Evolutionary conservation across 2,329 filamentous ascomycete species (phyloP).

Genomic region (Ophiostoma tasmaniense): DNA sequence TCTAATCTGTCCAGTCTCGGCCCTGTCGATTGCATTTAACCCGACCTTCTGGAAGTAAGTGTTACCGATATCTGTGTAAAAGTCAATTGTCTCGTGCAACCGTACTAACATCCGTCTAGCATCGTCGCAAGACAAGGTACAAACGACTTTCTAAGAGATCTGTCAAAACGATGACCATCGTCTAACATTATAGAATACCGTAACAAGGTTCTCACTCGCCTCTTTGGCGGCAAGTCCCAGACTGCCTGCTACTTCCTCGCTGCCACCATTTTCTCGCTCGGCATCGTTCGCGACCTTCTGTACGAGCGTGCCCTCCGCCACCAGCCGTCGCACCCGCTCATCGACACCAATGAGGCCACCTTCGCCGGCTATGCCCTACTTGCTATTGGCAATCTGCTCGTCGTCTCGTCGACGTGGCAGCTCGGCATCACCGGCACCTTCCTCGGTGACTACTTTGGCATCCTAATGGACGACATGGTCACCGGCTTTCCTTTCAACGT

Average conservation of each 20-base stretch:
- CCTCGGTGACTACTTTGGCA: conserved; percentile 96
- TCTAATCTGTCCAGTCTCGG: conserved; percentile 53
- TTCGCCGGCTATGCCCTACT: conserved; percentile 65
- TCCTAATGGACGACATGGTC: conserved; percentile 91
- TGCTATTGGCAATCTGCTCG: conserved; percentile 68
- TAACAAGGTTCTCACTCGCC: conserved; percentile 77
- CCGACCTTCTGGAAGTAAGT: conserved; percentile 98
- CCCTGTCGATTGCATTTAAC: conserved; percentile 80
- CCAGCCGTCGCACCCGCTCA: conserved; percentile 65
- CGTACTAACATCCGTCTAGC: conserved; percentile 42
- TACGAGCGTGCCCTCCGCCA: conserved; percentile 76
- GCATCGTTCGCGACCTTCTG: conserved; percentile 77
- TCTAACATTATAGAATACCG: conserved; percentile 62
- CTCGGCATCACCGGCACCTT: conserved; percentile 94
- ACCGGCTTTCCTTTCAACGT: conserved; percentile 95
- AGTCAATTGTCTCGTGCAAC: not conserved
- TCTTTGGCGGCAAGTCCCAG: conserved; percentile 70
- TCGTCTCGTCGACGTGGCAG: conserved; percentile 81
- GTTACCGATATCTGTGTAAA: not conserved
- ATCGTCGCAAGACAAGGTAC: conserved; percentile 75
- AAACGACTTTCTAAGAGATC: conserved; percentile 13
- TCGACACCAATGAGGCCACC: conserved; percentile 51
- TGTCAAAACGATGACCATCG: too few species aligned
- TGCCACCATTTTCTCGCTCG: conserved; percentile 80
- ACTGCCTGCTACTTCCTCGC: conserved; percentile 86